phyloP scores from a whole-genome alignment of 2,329 filamentous ascomycete species.

The Zymoseptoria pseudotritici region DNA sequence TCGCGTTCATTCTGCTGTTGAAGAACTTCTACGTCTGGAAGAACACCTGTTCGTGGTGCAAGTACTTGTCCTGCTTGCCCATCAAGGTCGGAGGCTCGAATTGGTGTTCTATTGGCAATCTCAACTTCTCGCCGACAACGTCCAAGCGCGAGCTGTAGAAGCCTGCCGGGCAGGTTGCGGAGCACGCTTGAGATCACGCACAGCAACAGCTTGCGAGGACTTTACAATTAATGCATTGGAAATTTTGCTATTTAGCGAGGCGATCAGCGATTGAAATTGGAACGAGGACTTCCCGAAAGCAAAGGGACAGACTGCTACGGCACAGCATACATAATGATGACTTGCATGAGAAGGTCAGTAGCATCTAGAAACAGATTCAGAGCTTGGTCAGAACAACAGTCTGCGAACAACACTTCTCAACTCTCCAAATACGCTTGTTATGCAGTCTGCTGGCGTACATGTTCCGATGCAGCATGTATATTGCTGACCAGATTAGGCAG shows the following conservation, averaged over 20 bases:
- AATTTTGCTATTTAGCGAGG: conserved; percentile 8
- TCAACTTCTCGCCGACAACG: conserved; percentile 27
- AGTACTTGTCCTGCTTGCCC: conserved; percentile 82
- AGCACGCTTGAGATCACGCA: neutral
- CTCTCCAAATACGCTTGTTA: neutral
- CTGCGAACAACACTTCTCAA: neutral
- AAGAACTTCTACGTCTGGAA: conserved; percentile 84
- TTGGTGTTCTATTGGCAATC: conserved; percentile 54
- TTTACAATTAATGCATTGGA: neutral
- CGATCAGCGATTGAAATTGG: neutral
- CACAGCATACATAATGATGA: neutral
- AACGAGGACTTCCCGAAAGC: neutral
- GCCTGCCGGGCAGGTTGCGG: conserved; percentile 8
- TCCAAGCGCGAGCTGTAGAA: conserved; percentile 12
- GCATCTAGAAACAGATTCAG: neutral
- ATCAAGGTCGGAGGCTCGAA: conserved; percentile 44
- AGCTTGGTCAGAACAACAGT: neutral
- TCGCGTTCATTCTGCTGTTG: conserved; percentile 78
- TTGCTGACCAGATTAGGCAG: too few species aligned
- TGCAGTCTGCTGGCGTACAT: too few species aligned
- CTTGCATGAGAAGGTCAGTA: neutral
- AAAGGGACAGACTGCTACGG: neutral
- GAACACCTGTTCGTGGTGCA: conserved; percentile 81
- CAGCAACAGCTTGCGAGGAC: neutral
- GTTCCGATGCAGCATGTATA: too few species aligned